These are phyloP conservation scores for Fraxinus angustifolia DNA, from an alignment of 305 asterid species.

Conservation along the genomic window DNA sequence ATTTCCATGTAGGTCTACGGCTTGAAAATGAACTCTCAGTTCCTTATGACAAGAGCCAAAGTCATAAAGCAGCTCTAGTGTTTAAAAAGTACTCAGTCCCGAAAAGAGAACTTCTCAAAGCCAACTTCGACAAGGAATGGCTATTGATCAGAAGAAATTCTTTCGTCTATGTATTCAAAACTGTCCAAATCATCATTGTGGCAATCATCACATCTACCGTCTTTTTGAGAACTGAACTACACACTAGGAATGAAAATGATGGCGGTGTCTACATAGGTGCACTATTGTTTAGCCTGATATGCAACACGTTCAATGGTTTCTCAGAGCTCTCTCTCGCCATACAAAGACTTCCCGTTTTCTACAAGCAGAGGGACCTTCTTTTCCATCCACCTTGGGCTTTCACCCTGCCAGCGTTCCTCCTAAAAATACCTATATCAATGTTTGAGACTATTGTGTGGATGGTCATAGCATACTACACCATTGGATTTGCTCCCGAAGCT, in stretches of 20 bases:
- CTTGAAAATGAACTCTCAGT: conserved; percentile 25
- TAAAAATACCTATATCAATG: conserved; percentile 28
- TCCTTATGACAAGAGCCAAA: conserved; percentile 22
- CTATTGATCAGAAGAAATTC: conserved; percentile 33
- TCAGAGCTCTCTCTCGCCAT: conserved; percentile 35
- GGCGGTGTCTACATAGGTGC: conserved; percentile 35
- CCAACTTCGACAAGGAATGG: conserved; percentile 30
- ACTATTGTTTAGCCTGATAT: conserved; percentile 23
- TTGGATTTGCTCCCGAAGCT: conserved; percentile 37
- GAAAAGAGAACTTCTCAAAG: conserved; percentile 22
- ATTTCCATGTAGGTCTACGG: conserved; percentile 24
- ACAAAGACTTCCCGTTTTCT: conserved; percentile 31
- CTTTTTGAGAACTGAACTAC: conserved; percentile 28
- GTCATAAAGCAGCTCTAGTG: conserved; percentile 27
- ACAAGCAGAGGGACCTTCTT: conserved; percentile 34
- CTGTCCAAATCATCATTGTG: conserved; percentile 25
- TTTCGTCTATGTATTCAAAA: conserved; percentile 25
- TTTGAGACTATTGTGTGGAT: conserved; percentile 30
- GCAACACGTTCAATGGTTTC: conserved; percentile 28
- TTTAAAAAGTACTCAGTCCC: conserved; percentile 24
- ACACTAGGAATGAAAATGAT: conserved; percentile 24
- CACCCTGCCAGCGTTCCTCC: conserved; percentile 31
- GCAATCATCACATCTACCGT: conserved; percentile 34
- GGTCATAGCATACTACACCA: conserved; percentile 26
- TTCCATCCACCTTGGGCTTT: conserved; percentile 41